Evolutionary conservation across 2,329 filamentous ascomycete species (phyloP).

Genomic region (Fonsecaea pedrosoi): DNA sequence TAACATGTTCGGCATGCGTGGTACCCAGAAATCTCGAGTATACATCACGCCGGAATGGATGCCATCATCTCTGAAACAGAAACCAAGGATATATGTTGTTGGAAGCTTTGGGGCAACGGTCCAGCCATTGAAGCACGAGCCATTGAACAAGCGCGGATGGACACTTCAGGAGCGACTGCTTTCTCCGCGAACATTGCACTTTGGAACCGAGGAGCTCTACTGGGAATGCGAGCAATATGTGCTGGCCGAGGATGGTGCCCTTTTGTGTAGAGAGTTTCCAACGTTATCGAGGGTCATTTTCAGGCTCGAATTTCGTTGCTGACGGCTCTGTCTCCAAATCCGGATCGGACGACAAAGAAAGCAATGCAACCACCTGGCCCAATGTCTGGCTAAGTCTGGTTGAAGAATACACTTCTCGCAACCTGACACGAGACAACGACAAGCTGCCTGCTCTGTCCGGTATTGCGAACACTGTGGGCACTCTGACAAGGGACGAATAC

Average conservation of each 20-base stretch:
- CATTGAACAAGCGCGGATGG: constrained; percentile 1
- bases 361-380: not conserved
- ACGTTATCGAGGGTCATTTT: not conserved
- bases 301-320: not conserved
- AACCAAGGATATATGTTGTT: not conserved
- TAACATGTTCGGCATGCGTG: constrained; percentile 1
- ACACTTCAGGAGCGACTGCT: constrained; percentile 6
- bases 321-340: not conserved
- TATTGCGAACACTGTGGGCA: not conserved
- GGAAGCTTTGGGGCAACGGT: not conserved
- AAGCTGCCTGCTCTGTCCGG: not conserved
- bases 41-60: not conserved
- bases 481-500: not conserved
- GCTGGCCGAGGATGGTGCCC: not conserved
- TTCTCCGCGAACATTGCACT: not conserved
- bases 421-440: constrained; percentile 3
- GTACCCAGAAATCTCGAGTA: not conserved
- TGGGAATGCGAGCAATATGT: constrained; percentile 5
- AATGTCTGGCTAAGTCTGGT: not conserved
- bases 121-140: constrained; percentile 3
- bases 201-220: not conserved
- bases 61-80: constrained; percentile 2
- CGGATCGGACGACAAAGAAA: not conserved
- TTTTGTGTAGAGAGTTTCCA: not conserved
- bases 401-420: constrained; percentile 1